Conservation (phyloP, 495 filamentous ascomycete species). For the Neurospora pannonica region DNA sequence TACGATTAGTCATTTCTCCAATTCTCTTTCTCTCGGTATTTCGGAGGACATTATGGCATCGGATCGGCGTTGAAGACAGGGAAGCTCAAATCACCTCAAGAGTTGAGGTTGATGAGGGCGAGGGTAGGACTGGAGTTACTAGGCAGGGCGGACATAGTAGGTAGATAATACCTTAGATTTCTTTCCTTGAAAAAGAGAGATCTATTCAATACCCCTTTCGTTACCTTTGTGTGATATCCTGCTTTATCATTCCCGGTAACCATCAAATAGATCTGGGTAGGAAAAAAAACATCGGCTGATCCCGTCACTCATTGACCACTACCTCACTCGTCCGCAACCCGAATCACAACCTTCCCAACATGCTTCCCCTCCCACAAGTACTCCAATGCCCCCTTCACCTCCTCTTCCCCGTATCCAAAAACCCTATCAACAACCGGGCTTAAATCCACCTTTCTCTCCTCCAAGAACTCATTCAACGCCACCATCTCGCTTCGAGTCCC, state of each 20-base stretch:
- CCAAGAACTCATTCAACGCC: constrained; percentile 18
- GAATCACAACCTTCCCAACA: constrained; percentile 41
- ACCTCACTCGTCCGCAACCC: constrained; percentile 3
- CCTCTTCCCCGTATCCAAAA: constrained; percentile 11
- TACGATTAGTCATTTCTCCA: neutral
- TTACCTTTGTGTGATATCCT: too few species aligned
- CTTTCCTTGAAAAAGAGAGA: neutral
- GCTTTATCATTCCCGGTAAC: neutral
- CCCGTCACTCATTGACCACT: too few species aligned
- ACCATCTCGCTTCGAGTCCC: constrained; percentile 4
- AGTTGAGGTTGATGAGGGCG: neutral
- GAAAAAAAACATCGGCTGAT: too few species aligned
- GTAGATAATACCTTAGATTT: neutral
- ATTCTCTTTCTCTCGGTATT: neutral
- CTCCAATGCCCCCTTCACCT: constrained; percentile 35
- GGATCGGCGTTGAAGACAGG: neutral
- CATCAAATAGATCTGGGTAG: neutral
- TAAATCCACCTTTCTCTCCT: constrained; percentile 17
- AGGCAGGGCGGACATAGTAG: neutral
- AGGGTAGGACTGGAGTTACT: neutral
- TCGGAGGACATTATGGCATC: neutral
- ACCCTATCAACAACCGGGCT: neutral
- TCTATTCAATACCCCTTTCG: neutral
- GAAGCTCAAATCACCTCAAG: neutral
- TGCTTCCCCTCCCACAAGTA: constrained; percentile 34